A percentile compares a stretch with the other conserved stretches of the same genome.
Evolutionary conservation across 2,329 filamentous ascomycete genomes (phyloP).

Genomic region (Aureobasidium sp.): DNA sequence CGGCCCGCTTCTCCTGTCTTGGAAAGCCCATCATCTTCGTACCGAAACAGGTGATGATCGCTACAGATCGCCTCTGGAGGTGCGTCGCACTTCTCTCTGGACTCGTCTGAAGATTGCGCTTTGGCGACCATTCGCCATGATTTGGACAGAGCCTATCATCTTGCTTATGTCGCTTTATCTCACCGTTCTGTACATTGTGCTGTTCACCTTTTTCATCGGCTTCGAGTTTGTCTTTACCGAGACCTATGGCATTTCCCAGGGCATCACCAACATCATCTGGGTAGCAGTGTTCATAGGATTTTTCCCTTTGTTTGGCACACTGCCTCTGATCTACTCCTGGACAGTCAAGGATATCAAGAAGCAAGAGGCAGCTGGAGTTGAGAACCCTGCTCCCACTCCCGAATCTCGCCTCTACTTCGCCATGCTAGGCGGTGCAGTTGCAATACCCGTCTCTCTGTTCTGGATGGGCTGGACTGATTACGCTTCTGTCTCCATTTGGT

Average conservation of each 20-base stretch:
- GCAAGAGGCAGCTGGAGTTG: constrained; percentile 7
- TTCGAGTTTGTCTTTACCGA: constrained; percentile 41
- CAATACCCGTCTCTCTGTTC: constrained; percentile 40
- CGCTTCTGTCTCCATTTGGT: constrained; percentile 36
- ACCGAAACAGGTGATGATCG: constrained; percentile 18
- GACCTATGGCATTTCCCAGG: constrained; percentile 35
- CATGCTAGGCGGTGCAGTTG: constrained; percentile 32
- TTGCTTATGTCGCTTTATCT: constrained; percentile 43
- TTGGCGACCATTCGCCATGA: constrained; percentile 17
- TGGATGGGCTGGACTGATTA: constrained; percentile 33
- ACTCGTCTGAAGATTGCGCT: constrained; percentile 15
- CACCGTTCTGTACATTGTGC: constrained; percentile 43
- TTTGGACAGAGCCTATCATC: constrained; percentile 34
- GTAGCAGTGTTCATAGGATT: constrained; percentile 35
- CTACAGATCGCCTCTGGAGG: constrained; percentile 17
- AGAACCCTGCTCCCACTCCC: neutral
- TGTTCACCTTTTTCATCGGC: constrained; percentile 47
- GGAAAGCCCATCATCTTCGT: constrained; percentile 27
- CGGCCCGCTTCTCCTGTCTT: constrained; percentile 29
- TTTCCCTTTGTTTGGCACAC: constrained; percentile 16
- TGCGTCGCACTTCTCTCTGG: constrained; percentile 13
- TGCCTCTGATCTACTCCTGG: constrained; percentile 11
- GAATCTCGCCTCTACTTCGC: constrained; percentile 37
- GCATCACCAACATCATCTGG: constrained; percentile 37
- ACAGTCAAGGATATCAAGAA: constrained; percentile 9